These are phyloP conservation scores for Vanderwaltozyma yarrowii DNA, from an alignment of 805 yeast genomes.

Conservation along the genomic window DNA sequence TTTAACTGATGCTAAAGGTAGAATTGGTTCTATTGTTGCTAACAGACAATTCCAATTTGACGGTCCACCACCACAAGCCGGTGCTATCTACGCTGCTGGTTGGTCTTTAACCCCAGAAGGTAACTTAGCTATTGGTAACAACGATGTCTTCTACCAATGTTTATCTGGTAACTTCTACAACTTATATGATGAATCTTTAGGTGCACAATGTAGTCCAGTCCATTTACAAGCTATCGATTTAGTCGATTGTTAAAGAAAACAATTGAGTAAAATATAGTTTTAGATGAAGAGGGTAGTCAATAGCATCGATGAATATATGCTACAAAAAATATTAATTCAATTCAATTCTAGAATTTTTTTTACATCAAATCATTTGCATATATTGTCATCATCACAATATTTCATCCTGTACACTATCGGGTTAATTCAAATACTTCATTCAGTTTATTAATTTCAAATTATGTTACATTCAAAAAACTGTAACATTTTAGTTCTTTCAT, in stretches of 20 bases:
- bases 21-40: conserved; percentile 59
- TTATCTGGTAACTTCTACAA: conserved; percentile 66
- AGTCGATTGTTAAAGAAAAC: conserved; percentile 38
- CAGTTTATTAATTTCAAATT: too few relatives aligned
- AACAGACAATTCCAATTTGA: conserved; percentile 64
- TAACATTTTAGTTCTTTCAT: too few relatives aligned
- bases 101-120: conserved; percentile 43
- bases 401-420: too few relatives aligned
- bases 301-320: neutral
- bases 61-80: conserved; percentile 64
- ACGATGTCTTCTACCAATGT: conserved; percentile 56
- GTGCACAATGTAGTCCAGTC: conserved; percentile 54
- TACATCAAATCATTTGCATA: too few relatives aligned
- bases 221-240: conserved; percentile 49
- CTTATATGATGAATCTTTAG: conserved; percentile 55
- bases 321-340: neutral
- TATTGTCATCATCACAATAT: too few relatives aligned
- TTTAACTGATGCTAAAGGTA: conserved; percentile 42
- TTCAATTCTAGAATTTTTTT: too few relatives aligned
- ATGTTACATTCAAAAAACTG: too few relatives aligned
- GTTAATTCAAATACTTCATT: too few relatives aligned
- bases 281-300: neutral
- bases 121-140: conserved; percentile 47
- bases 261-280: too few relatives aligned
- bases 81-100: conserved; percentile 47